Evolutionary conservation across 78 protist genomes (phyloP).

Genomic region (Anaeramoeba flamelloides): DNA sequence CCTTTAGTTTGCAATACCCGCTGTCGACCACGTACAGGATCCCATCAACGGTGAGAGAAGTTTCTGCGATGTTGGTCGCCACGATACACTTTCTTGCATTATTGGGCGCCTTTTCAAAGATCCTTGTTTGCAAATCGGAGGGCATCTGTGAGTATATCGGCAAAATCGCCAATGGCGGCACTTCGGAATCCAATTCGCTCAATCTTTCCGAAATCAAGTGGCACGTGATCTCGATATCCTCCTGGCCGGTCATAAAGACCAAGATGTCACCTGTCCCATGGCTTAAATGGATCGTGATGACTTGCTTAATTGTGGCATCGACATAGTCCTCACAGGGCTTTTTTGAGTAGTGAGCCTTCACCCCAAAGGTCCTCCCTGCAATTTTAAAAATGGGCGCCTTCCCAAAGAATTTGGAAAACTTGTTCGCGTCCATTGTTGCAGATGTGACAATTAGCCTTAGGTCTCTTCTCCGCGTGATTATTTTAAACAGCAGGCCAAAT

Average conservation of each 20-base stretch:
- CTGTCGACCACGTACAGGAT: constrained; percentile 77
- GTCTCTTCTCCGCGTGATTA: background rate
- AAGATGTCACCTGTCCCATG: constrained; percentile 84
- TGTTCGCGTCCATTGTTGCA: constrained; percentile 93
- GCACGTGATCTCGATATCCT: constrained; percentile 81
- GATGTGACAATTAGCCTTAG: constrained; percentile 53
- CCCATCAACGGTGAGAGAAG: constrained; percentile 36
- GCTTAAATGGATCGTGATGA: constrained; percentile 33
- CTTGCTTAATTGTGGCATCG: constrained; percentile 79
- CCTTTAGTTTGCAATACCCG: constrained; percentile 77
- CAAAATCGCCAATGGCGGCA: constrained; percentile 46
- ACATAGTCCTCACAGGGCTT: constrained; percentile 48
- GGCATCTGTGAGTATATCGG: constrained; percentile 92
- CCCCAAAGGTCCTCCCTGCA: constrained; percentile 94
- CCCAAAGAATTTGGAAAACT: constrained; percentile 71
- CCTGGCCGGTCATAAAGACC: constrained; percentile 98
- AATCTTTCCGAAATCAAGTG: constrained; percentile 42
- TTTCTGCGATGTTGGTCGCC: constrained; percentile 45
- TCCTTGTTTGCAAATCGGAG: constrained; percentile 72
- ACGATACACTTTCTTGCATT: constrained; percentile 12
- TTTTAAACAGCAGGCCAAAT: constrained; percentile 51
- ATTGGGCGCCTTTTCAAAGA: constrained; percentile 67
- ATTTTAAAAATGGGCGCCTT: constrained; percentile 1
- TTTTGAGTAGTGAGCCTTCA: constrained; percentile 51
- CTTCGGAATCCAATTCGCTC: background rate